Conservation (phyloP, 208 protist genomes). For the Leishmania tropica region DNA sequence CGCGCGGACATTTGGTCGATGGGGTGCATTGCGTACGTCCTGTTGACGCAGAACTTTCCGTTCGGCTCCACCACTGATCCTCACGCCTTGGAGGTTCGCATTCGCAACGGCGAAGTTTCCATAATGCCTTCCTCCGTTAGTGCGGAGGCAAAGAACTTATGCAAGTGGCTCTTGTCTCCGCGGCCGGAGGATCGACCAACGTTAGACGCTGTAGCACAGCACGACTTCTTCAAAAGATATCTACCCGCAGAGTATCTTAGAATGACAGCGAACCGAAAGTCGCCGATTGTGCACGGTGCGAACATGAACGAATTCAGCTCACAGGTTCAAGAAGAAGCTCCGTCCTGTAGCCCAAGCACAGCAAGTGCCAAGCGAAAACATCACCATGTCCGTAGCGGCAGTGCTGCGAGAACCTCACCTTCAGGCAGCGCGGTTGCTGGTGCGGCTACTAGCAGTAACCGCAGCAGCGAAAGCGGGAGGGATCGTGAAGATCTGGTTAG, state of each 20-base stretch:
- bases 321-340: conserved; percentile 44
- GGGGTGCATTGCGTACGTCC: conserved; percentile 83
- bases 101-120: conserved; percentile 51
- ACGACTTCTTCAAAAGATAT: conserved; percentile 67
- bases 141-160: conserved; percentile 58
- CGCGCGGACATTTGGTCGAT: conserved; percentile 89
- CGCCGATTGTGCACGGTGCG: conserved; percentile 37
- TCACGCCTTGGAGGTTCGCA: conserved; percentile 52
- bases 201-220: conserved; percentile 67
- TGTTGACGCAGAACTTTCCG: conserved; percentile 85
- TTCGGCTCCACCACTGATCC: conserved; percentile 77
- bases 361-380: conserved; percentile 14
- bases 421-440: conserved; percentile 16
- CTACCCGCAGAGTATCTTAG: conserved; percentile 49
- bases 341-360: conserved; percentile 16
- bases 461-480: conserved; percentile 21
- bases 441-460: conserved; percentile 23
- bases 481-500: conserved; percentile 15
- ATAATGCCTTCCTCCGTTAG: conserved; percentile 62
- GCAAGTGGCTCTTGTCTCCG: conserved; percentile 61
- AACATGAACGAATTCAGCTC: conserved; percentile 77
- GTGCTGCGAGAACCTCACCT: conserved; percentile 8
- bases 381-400: conserved; percentile 1
- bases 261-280: conserved; percentile 41
- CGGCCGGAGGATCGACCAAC: conserved; percentile 61